Base-by-base conservation (phyloP, 2,329 filamentous ascomycete species). In the Arthroderma sp. region DNA sequence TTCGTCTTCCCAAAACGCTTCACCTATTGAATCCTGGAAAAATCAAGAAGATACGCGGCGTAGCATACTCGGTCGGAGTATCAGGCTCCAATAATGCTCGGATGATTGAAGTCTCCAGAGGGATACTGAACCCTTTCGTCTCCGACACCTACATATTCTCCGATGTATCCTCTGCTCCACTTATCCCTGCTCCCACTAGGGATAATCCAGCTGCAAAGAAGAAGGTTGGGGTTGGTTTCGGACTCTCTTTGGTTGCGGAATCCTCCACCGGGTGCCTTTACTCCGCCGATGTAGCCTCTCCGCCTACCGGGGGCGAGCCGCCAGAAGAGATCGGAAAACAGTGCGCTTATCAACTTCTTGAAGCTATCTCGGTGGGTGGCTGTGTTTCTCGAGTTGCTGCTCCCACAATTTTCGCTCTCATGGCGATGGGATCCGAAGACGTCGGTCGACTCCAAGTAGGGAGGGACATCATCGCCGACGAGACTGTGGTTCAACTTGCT, bases 391-490 rank as follows among this genome's bases (percentile, higher is more conserved):
- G 71, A 9, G 74, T 82, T 3, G 83, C 85, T 2, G 80, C 81
- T 4, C 71, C 77, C 3, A 89, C 82, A 0, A 74, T 94, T 51
- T 64, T 98, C 43, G 84, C 81, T 11, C 70, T 98, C 50, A 98
- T 98, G 91, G 86, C 88, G 31, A 96, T 98, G 91, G 91, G 91
- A 0, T 85, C 83, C 1, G 91, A 96, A 61, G 91, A 98, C 62
- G 87, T 98, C 9, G 91, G 91, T 4, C 76, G 91, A 47, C 63
- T 98, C 52, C 77, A 85, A 50, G 61, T 98, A 47, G 86, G 88
- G 30, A 80, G 78, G 55, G 83, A 89, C 39, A 78, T 95, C 0
- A 65, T 96, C 38, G 88, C 80, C 0, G 83, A 80, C 2, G 85
- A 94, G 59, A 81, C 85, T 48, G 71, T 86, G 43, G 75, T 98